Conservation (phyloP, 352 stramenopile species). For the Aphanomyces astaci region DNA sequence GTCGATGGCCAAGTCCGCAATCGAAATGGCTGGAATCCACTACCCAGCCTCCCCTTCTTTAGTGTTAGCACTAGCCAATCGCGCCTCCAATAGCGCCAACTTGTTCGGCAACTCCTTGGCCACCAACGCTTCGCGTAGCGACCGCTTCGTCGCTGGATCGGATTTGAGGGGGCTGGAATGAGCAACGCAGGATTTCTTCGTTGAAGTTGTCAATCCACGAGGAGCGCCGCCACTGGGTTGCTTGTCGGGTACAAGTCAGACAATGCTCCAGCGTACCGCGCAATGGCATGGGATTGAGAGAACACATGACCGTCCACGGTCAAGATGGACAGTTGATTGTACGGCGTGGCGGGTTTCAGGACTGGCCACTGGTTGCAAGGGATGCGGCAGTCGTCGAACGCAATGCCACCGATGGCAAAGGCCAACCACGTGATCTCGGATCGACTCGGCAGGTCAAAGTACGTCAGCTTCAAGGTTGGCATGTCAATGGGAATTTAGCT, state of each 20-base stretch:
- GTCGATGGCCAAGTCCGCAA: conserved; percentile 46
- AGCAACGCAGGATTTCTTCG: conserved; percentile 30
- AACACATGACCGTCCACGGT: conserved; percentile 39
- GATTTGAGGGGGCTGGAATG: conserved; percentile 26
- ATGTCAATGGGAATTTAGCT: background rate
- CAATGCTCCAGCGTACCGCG: conserved; percentile 52
- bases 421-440: conserved; percentile 44
- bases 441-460: conserved; percentile 36
- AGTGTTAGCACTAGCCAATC: no score
- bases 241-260: conserved; percentile 35
- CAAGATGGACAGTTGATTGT: conserved; percentile 39
- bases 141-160: conserved; percentile 28
- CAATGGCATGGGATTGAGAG: conserved; percentile 34
- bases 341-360: conserved; percentile 34
- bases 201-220: conserved; percentile 34
- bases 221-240: conserved; percentile 26
- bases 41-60: no score
- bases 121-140: conserved; percentile 26
- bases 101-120: conserved; percentile 35
- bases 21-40: conserved; percentile 34
- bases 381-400: conserved; percentile 43
- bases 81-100: conserved; percentile 34
- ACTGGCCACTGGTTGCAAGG: conserved; percentile 29
- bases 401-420: conserved; percentile 38
- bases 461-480: conserved; percentile 37